Conservation (phyloP, 805 yeast genomes). For the Wickerhamiella sergipiensis region DNA sequence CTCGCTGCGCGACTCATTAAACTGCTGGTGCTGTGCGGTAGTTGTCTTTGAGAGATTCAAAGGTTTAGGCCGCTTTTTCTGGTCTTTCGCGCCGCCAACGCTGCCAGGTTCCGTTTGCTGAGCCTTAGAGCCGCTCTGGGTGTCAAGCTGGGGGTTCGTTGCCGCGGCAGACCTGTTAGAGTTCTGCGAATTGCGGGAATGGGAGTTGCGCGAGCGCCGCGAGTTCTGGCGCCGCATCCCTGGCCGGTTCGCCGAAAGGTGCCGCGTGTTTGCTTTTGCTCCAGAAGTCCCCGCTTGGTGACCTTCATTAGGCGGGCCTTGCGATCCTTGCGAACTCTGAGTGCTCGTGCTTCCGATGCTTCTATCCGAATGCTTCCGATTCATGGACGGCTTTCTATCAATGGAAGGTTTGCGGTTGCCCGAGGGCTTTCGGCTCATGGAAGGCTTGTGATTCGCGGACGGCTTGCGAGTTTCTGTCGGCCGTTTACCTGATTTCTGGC, state of each 20-base stretch:
- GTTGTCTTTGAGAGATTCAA: background rate
- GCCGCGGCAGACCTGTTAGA: background rate
- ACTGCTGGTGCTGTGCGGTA: background rate
- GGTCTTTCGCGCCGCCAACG: background rate
- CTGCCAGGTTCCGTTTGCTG: too few relatives aligned
- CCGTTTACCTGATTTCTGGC: background rate
- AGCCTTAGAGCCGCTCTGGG: too few relatives aligned
- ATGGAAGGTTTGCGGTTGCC: background rate
- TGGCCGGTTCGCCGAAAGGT: background rate
- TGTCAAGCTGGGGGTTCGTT: background rate
- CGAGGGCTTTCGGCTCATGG: background rate
- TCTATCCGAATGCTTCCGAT: background rate
- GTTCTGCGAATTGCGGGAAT: background rate
- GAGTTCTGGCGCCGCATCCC: background rate
- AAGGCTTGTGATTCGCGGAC: background rate
- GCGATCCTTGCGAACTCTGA: background rate
- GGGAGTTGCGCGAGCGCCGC: background rate
- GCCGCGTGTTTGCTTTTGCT: background rate
- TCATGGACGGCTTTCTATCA: background rate
- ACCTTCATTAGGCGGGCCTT: too few relatives aligned
- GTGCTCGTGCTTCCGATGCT: background rate
- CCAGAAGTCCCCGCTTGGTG: background rate
- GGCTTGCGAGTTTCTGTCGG: background rate
- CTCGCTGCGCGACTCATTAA: background rate
- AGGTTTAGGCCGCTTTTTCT: background rate